Percentiles rank a stretch among this genome's conserved stretches.
phyloP scores from a whole-genome alignment of 306 rosid species.

The Echinosophora koreensis region DNA sequence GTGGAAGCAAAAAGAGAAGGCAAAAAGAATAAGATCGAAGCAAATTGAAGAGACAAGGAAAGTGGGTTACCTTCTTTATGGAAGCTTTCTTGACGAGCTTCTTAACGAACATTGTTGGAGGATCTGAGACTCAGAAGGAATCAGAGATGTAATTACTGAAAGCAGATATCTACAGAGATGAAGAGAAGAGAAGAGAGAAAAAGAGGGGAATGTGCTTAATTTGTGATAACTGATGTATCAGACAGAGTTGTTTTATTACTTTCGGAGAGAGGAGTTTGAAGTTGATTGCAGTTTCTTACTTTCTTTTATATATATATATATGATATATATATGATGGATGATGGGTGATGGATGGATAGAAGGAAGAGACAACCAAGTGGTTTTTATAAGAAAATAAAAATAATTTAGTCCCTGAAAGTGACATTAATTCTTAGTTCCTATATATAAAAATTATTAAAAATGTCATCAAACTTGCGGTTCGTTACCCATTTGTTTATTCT shows the following conservation, averaged over 20 bases:
- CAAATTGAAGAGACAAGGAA: background rate
- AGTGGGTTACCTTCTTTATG: constrained; percentile 65
- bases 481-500: too few relatives aligned
- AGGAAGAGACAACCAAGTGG: constrained; percentile 17
- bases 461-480: too few relatives aligned
- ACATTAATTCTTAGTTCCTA: too few relatives aligned
- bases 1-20: background rate
- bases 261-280: constrained; percentile 44
- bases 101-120: constrained; percentile 71
- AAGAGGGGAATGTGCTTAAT: constrained; percentile 30
- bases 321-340: too few relatives aligned
- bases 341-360: background rate
- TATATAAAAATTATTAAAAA: too few relatives aligned
- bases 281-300: constrained; percentile 52
- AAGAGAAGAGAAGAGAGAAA: constrained; percentile 6
- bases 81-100: constrained; percentile 94
- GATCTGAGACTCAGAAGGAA: constrained; percentile 42
- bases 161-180: too few relatives aligned
- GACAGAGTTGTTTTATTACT: background rate
- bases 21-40: background rate
- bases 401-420: too few relatives aligned
- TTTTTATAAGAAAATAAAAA: background rate
- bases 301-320: too few relatives aligned
- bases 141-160: constrained; percentile 14
- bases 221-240: constrained; percentile 53